These are phyloP conservation scores for Aspergillus sergii DNA, from an alignment of 2,329 filamentous ascomycete genomes.

Conservation along the genomic window DNA sequence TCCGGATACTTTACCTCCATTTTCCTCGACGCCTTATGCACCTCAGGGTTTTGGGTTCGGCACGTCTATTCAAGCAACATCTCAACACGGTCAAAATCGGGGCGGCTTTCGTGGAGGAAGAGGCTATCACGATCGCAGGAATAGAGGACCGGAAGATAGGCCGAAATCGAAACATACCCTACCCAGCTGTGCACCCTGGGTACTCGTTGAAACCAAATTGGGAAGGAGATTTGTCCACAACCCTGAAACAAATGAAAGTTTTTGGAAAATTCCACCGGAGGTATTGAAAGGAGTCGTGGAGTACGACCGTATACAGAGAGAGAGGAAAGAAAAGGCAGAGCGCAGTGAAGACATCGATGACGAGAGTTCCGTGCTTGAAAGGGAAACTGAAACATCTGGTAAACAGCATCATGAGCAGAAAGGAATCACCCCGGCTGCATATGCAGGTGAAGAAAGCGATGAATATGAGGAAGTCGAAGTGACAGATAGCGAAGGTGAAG, in stretches of 20 bases:
- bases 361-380: conserved; percentile 21
- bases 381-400: conserved; percentile 12
- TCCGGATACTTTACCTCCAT: conserved; percentile 37
- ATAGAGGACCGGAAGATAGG: conserved; percentile 72
- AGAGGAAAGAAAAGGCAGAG: conserved; percentile 62
- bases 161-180: conserved; percentile 80
- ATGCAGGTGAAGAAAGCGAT: conserved; percentile 59
- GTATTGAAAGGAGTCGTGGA: conserved; percentile 73
- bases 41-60: conserved; percentile 24
- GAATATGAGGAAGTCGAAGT: conserved; percentile 81
- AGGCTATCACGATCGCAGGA: conserved; percentile 61
- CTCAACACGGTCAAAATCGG: conserved; percentile 44
- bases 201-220: conserved; percentile 89
- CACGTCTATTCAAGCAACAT: conserved; percentile 16
- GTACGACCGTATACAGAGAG: conserved; percentile 72
- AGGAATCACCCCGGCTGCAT: conserved; percentile 30
- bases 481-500: conserved; percentile 59
- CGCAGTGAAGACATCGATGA: conserved; percentile 31
- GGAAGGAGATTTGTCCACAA: conserved; percentile 91
- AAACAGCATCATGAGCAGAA: conserved; percentile 15
- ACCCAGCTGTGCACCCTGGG: conserved; percentile 81
- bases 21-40: conserved; percentile 41
- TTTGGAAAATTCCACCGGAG: conserved; percentile 91
- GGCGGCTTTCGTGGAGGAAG: conserved; percentile 54
- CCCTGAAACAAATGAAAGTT: conserved; percentile 79